Base-by-base conservation (phyloP, 2,329 filamentous ascomycete species). In the Calycina herbarum region DNA sequence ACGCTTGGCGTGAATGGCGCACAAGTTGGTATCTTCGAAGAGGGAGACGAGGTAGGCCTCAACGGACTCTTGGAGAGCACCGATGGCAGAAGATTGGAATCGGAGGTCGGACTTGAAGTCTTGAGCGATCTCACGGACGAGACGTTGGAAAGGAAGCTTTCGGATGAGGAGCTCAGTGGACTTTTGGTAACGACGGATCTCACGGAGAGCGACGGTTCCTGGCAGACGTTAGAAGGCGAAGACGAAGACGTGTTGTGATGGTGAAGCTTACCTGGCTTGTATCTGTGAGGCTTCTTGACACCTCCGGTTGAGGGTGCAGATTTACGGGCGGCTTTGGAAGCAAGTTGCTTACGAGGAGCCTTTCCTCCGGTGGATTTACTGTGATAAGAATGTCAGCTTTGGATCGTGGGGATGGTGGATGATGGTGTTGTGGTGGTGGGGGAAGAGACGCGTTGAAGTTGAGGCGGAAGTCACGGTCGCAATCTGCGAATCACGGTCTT, bases 141-240 rank as follows among this genome's bases (percentile, higher is more conserved):
- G 85, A 80, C 95, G 92, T 84, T 97, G 93, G 86, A 99, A 99
- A 68, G 95, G 95, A 70, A 97, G 90, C 86, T 97, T 98, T 82
- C 92, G 89, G 82, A 99, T 93, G 75, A 99, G 84, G 61, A 99
- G 89, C 84, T 98, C 94, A 61, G 94, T 97, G 71, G 90, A 93
- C 85, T 96, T 96, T 85, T 98, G 94, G 86, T 98, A 98, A 78
- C 92, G 91, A 86, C 94, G 91, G 77, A 99, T 99, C 85, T 99
- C 95, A 87, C 93, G 92, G 77, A 98, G 91, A 86, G 94, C 94
- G 83, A 97, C 91, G 78, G 95, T 96, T 86, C 87, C 87, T 65
- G 42, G 29, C 2, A 54, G 17, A 42, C 62, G 40, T 65, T 56
- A 65, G 59, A 51, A 62, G 33, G 24, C 5, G 8, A 11, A 33